Evolutionary conservation across 1,284 basidiomycete genomes (phyloP).

Genomic region (Irpex lacteus): DNA sequence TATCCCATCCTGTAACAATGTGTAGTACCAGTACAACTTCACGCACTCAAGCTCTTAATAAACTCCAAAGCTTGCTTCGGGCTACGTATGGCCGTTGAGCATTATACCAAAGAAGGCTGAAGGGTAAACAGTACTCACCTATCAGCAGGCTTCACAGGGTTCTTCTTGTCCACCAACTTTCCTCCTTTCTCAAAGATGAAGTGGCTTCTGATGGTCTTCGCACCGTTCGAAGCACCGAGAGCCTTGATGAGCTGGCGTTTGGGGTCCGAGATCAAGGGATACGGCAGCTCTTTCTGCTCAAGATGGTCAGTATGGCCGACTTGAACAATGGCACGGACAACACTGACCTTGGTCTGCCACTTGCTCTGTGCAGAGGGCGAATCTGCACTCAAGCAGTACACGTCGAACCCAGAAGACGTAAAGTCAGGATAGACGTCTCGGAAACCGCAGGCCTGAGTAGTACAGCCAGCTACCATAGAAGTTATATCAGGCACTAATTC

Average conservation of each 20-base stretch:
- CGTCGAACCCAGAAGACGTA: constrained; percentile 61
- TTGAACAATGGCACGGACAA: background rate
- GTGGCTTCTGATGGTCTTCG: constrained; percentile 84
- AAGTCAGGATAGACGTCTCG: constrained; percentile 82
- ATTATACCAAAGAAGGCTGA: background rate
- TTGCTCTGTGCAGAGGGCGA: constrained; percentile 73
- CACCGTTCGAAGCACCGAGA: constrained; percentile 80
- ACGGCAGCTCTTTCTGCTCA: constrained; percentile 75
- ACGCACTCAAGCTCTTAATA: constrained; percentile 16
- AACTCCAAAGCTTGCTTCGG: constrained; percentile 31
- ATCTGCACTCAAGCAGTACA: constrained; percentile 89
- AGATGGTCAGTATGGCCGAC: background rate
- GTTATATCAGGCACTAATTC: background rate
- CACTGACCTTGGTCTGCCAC: constrained; percentile 78
- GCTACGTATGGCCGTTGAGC: constrained; percentile 19
- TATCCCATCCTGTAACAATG: background rate
- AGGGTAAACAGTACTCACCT: constrained; percentile 44
- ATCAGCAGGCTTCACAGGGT: constrained; percentile 82
- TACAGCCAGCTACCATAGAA: constrained; percentile 71
- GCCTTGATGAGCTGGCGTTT: constrained; percentile 75
- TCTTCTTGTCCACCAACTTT: constrained; percentile 76
- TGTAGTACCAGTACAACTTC: background rate
- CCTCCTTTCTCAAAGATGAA: constrained; percentile 90
- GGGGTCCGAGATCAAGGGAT: constrained; percentile 85
- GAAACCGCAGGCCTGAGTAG: constrained; percentile 86